phyloP scores from a whole-genome alignment of 345 rosid species.

The Gossypium rotundifolium region DNA sequence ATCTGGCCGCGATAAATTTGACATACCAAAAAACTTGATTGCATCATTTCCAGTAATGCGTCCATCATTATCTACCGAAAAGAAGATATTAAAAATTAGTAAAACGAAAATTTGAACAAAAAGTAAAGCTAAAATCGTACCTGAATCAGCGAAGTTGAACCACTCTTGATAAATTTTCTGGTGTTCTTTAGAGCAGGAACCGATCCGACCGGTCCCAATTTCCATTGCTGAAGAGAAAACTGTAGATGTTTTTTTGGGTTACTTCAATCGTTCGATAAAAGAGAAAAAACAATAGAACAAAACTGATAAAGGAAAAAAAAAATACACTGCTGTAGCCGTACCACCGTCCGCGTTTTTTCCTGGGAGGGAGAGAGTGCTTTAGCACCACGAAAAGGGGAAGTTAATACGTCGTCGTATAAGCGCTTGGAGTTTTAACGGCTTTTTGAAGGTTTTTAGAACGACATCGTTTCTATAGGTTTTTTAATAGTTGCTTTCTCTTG shows the following conservation, averaged over 20 bases:
- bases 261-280: neutral
- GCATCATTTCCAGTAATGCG: conserved; percentile 91
- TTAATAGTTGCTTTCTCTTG: neutral
- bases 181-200: conserved; percentile 73
- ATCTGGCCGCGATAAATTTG: conserved; percentile 70
- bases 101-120: neutral
- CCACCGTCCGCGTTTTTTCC: neutral
- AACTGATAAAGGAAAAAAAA: neutral
- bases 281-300: neutral
- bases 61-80: conserved; percentile 63
- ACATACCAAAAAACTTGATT: conserved; percentile 68
- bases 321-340: too few species aligned
- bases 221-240: conserved; percentile 41
- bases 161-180: conserved; percentile 80
- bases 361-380: neutral
- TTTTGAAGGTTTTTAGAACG: neutral
- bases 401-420: neutral
- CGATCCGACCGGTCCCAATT: conserved; percentile 51
- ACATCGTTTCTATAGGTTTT: neutral
- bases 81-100: neutral
- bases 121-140: conserved; percentile 15
- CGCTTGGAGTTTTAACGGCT: neutral
- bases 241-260: neutral
- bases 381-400: neutral
- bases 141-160: conserved; percentile 82